These are phyloP conservation scores for Naganishia randhawae DNA, from an alignment of 768 basidiomycete species.

Conservation along the genomic window DNA sequence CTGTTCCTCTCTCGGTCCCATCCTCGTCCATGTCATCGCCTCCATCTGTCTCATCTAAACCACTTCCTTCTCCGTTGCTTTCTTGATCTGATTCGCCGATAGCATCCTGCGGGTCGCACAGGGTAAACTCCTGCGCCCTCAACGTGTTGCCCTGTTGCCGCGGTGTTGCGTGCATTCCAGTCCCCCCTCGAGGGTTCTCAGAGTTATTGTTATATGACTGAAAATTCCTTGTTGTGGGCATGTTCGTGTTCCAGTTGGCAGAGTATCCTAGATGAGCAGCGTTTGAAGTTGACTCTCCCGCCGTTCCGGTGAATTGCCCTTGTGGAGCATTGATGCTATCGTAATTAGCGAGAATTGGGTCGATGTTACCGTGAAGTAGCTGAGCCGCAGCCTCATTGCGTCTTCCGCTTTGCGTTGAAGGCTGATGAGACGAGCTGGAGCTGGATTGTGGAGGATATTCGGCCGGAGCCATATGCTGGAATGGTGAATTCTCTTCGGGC, in stretches of 20 bases:
- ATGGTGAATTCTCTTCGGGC: background rate
- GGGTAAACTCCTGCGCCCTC: background rate
- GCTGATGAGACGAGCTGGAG: background rate
- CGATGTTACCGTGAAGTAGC: background rate
- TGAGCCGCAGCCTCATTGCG: background rate
- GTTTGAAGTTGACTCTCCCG: background rate
- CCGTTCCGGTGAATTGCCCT: background rate
- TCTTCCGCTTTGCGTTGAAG: background rate
- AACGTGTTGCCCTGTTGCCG: background rate
- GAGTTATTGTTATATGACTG: background rate
- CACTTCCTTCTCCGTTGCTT: background rate
- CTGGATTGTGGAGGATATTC: background rate
- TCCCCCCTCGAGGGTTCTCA: background rate
- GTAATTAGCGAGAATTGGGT: background rate
- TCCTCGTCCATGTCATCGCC: slow-evolving; percentile 1
- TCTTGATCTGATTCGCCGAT: background rate
- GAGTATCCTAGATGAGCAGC: background rate
- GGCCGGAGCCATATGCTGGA: background rate
- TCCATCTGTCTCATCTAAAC: background rate
- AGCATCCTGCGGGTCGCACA: background rate
- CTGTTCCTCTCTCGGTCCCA: background rate
- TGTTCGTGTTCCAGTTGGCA: background rate
- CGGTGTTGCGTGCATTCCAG: background rate
- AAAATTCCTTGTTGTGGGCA: background rate
- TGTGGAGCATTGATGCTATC: background rate